These are phyloP conservation scores for Comarum palustre DNA, from an alignment of 306 rosid genomes.

Conservation along the genomic window DNA sequence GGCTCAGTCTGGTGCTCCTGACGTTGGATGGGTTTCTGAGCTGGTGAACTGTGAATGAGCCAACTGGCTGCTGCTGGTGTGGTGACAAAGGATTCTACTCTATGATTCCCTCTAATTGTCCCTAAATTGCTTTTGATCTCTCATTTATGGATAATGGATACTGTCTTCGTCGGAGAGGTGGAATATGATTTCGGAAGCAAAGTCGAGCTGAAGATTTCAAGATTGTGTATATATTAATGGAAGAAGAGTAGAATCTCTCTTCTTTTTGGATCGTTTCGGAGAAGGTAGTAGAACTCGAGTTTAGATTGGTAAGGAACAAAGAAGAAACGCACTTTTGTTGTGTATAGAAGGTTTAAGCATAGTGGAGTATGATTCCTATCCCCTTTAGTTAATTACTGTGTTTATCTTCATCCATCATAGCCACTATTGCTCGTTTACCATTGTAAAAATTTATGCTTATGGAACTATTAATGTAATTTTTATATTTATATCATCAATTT, in stretches of 20 bases:
- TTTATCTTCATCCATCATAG: constrained; percentile 1
- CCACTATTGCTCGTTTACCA: constrained; percentile 6
- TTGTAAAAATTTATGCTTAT: constrained; percentile 34
- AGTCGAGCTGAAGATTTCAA: background rate
- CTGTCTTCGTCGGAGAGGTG: constrained; percentile 15
- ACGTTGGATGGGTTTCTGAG: constrained; percentile 83
- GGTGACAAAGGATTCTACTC: background rate
- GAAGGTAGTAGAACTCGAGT: constrained; percentile 20
- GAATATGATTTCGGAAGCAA: constrained; percentile 36
- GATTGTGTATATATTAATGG: constrained; percentile 38
- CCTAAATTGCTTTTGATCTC: constrained; percentile 18
- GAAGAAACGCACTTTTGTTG: constrained; percentile 1
- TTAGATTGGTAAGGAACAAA: background rate
- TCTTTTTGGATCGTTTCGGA: constrained; percentile 24
- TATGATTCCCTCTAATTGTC: constrained; percentile 14
- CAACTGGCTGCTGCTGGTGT: background rate
- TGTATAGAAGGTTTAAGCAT: constrained; percentile 2
- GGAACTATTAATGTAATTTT: constrained; percentile 31
- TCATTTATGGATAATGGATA: constrained; percentile 37
- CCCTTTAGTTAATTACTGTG: constrained; percentile 23
- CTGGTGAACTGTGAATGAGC: constrained; percentile 45
- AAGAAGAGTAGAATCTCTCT: constrained; percentile 42
- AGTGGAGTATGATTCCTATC: constrained; percentile 18
- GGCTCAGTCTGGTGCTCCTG: constrained; percentile 42
- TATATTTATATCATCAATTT: constrained; percentile 4